These are phyloP conservation scores for Brasilioporus rufonigricans DNA, from an alignment of 768 basidiomycete species.

Conservation along the genomic window DNA sequence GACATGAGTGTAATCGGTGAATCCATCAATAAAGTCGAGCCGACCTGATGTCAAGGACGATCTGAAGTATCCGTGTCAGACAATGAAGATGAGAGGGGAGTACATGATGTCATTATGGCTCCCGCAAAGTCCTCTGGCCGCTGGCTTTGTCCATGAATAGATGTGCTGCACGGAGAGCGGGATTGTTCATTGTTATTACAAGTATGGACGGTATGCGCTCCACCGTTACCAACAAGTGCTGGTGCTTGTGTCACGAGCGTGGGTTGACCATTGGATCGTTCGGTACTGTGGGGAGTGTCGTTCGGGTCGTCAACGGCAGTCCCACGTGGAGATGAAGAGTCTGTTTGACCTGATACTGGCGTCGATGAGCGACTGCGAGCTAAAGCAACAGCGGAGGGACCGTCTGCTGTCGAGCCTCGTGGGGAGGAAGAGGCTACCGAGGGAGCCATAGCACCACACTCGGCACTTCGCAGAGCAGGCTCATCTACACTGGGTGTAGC, in stretches of 20 bases:
- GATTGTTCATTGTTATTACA: conserved; percentile 12
- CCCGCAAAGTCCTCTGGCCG: conserved; percentile 9
- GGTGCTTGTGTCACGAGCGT: conserved; percentile 15
- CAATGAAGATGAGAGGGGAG: conserved; percentile 26
- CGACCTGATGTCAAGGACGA: conserved; percentile 37
- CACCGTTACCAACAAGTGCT: conserved; percentile 9
- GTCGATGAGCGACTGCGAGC: conserved; percentile 28
- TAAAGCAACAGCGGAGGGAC: conserved; percentile 7
- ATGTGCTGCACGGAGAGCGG: conserved; percentile 2
- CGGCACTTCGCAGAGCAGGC: conserved; percentile 3
- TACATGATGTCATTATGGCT: conserved; percentile 19
- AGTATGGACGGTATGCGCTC: conserved; percentile 5
- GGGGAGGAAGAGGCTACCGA: neutral
- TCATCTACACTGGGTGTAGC: conserved; percentile 3
- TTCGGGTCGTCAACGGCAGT: conserved; percentile 27
- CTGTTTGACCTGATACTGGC: conserved; percentile 36
- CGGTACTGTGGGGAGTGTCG: conserved; percentile 28
- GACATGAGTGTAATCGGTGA: conserved; percentile 10
- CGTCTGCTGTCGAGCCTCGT: conserved; percentile 13
- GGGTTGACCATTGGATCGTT: conserved; percentile 19
- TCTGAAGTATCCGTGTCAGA: conserved; percentile 23
- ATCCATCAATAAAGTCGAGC: conserved; percentile 43
- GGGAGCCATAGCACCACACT: conserved; percentile 2
- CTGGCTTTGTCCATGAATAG: conserved; percentile 4
- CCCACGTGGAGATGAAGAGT: conserved; percentile 27